Evolutionary conservation across 768 basidiomycete genomes (phyloP).

Genomic region (Scleroderma citrinum): DNA sequence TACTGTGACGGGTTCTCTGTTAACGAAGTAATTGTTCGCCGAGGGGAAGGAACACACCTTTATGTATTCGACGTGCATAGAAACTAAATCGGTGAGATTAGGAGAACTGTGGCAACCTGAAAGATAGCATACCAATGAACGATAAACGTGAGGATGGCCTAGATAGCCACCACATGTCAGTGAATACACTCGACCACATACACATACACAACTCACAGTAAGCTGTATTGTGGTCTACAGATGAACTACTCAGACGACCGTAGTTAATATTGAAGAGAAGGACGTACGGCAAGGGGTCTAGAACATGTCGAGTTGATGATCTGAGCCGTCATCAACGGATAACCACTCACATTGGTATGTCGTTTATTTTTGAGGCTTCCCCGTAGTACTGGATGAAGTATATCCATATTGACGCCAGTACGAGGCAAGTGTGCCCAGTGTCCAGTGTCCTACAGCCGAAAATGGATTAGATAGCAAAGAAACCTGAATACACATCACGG

Average conservation of each 20-base stretch:
- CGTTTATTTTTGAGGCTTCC: constrained; percentile 30
- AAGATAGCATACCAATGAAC: constrained; percentile 41
- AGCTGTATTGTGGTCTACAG: constrained; percentile 21
- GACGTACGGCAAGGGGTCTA: constrained; percentile 16
- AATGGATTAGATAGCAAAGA: not conserved
- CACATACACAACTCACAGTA: constrained; percentile 22
- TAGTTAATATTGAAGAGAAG: not conserved
- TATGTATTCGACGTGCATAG: constrained; percentile 38
- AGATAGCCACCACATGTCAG: constrained; percentile 18
- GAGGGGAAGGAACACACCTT: constrained; percentile 23
- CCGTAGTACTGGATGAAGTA: constrained; percentile 43
- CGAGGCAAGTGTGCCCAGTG: constrained; percentile 34
- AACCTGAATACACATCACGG: not conserved
- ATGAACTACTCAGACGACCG: not conserved
- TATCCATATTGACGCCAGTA: constrained; percentile 36
- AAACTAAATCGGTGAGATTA: constrained; percentile 19
- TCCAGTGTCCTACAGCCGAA: constrained; percentile 27
- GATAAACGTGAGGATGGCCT: constrained; percentile 43
- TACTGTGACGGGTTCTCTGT: constrained; percentile 12
- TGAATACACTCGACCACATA: not conserved
- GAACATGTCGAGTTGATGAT: not conserved
- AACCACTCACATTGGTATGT: constrained; percentile 37
- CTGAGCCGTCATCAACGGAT: not conserved
- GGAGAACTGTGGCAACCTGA: not conserved
- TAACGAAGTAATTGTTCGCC: not conserved